A percentile compares a stretch with the other conserved stretches of the same genome.
Evolutionary conservation across 805 yeast genomes (phyloP).

Genomic region (Candida manassasensis): DNA sequence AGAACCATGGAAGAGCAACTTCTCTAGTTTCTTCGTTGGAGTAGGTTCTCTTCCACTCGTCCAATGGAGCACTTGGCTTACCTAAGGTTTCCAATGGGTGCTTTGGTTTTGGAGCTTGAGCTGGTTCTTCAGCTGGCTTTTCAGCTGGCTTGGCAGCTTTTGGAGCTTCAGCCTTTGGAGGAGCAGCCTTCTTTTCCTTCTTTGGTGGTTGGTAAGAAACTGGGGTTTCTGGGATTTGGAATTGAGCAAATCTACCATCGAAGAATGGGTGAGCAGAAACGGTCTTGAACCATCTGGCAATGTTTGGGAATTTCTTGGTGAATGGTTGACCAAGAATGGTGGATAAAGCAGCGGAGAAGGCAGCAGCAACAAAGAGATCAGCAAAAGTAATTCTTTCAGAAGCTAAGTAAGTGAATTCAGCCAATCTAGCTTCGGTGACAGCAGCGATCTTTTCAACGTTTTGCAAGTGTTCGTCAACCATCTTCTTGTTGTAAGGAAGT

Average conservation of each 20-base stretch:
- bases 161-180: conserved; percentile 37
- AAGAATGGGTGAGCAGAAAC: conserved; percentile 45
- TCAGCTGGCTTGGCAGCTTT: conserved; percentile 30
- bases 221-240: conserved; percentile 61
- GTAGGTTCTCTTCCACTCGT: conserved; percentile 92
- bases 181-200: conserved; percentile 59
- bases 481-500: conserved; percentile 74
- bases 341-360: conserved; percentile 53
- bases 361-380: conserved; percentile 53
- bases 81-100: conserved; percentile 86
- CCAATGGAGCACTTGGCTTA: conserved; percentile 60
- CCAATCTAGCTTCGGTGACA: conserved; percentile 53
- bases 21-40: conserved; percentile 94
- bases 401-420: conserved; percentile 61
- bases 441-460: conserved; percentile 35
- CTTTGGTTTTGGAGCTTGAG: conserved; percentile 69
- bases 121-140: conserved; percentile 31
- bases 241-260: conserved; percentile 46
- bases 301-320: conserved; percentile 57
- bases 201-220: conserved; percentile 63
- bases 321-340: conserved; percentile 57
- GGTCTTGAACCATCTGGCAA: conserved; percentile 70
- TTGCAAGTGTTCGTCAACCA: conserved; percentile 44
- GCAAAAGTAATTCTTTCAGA: conserved; percentile 56
- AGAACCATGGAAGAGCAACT: conserved; percentile 92